A percentile compares a stretch with the other conserved stretches of the same genome.
These are phyloP conservation scores for Brassica balearica DNA, from an alignment of 441 rosid genomes.

Conservation along the genomic window DNA sequence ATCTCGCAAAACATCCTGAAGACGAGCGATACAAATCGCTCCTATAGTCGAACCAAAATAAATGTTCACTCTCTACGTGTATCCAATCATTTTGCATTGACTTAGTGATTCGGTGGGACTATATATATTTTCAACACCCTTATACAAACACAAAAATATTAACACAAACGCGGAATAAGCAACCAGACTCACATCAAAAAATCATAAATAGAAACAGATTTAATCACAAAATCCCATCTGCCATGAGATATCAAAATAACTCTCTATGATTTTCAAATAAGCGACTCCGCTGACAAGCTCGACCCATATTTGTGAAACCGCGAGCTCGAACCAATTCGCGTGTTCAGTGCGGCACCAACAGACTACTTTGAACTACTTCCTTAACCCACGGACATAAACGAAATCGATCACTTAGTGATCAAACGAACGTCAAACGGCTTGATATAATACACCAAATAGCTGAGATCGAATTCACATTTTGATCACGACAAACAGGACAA, in stretches of 20 bases:
- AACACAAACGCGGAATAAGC: not conserved
- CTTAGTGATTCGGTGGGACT: no score
- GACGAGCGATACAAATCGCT: no score
- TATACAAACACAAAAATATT: no score
- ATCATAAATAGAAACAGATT: no score
- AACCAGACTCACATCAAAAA: not conserved
- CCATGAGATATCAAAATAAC: no score
- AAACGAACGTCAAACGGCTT: not conserved
- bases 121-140: not conserved
- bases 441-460: not conserved
- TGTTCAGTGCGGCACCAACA: not conserved
- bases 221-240: no score
- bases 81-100: no score
- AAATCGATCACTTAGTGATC: no score
- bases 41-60: no score
- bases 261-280: not conserved
- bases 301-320: not conserved
- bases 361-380: not conserved
- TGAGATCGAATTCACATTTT: not conserved
- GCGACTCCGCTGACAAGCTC: not conserved
- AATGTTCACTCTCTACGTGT: no score
- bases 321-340: not conserved
- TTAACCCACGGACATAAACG: not conserved
- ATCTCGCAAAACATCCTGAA: no score
- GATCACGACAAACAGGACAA: not conserved